Percentiles rank a stretch among this genome's conserved stretches.
Conservation (phyloP, 1,284 basidiomycete species). For the Pyrrhoderma lamaoense region DNA sequence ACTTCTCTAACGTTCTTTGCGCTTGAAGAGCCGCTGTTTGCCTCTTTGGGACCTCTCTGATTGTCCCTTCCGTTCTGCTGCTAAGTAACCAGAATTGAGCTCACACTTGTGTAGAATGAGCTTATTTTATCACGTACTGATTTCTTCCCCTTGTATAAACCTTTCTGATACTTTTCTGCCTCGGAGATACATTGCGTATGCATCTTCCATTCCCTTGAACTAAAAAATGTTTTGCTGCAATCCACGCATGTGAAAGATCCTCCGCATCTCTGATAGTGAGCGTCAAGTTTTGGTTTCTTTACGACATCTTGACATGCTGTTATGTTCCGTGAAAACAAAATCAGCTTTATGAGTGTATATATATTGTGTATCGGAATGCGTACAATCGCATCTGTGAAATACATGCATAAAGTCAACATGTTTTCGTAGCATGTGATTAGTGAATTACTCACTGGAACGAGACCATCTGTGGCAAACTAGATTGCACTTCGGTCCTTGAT, state of each 20-base stretch:
- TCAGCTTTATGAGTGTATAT: background rate
- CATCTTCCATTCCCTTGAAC: constrained; percentile 67
- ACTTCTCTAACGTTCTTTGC: background rate
- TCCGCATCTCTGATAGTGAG: constrained; percentile 54
- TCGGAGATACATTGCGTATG: constrained; percentile 85
- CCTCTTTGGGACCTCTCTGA: background rate
- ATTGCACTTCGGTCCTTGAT: background rate
- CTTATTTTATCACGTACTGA: constrained; percentile 28
- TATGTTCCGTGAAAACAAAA: background rate
- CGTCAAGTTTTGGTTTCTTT: constrained; percentile 86
- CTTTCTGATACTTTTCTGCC: constrained; percentile 88
- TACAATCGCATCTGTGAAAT: constrained; percentile 50
- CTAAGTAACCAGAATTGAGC: background rate
- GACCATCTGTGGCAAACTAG: constrained; percentile 36
- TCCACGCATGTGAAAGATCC: constrained; percentile 82
- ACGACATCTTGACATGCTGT: constrained; percentile 77
- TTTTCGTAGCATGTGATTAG: no score
- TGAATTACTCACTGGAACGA: constrained; percentile 47
- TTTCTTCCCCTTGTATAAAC: constrained; percentile 75
- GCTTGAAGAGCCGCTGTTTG: constrained; percentile 4
- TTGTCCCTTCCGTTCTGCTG: constrained; percentile 3
- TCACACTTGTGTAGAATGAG: background rate
- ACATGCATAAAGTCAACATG: constrained; percentile 22
- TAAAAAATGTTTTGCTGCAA: constrained; percentile 74
- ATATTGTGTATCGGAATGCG: constrained; percentile 16